phyloP scores from a whole-genome alignment of 2,329 filamentous ascomycete genomes.

The Arachnopeziza araneosa region DNA sequence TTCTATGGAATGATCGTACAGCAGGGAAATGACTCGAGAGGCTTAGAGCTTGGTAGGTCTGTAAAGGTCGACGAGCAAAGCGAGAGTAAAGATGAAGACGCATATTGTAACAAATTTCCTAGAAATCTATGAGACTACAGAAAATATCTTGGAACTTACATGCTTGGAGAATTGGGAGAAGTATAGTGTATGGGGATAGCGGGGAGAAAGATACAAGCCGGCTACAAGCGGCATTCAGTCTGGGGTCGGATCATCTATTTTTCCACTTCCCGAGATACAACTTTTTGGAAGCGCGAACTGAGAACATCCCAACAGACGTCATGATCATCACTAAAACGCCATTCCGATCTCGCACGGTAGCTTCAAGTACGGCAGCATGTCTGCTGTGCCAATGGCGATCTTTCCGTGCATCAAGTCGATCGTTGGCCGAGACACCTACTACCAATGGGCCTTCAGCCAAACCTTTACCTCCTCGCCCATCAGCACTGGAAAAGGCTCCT shows the following conservation, averaged over 20 bases:
- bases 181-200: slow-evolving; percentile 13
- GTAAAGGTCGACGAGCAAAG: slow-evolving; percentile 46
- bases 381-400: slow-evolving; percentile 47
- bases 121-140: slow-evolving; percentile 1
- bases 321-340: slow-evolving; percentile 26
- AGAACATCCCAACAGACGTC: not conserved
- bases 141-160: slow-evolving; percentile 13
- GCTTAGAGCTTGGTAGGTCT: slow-evolving; percentile 33
- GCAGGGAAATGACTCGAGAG: slow-evolving; percentile 15
- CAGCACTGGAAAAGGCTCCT: slow-evolving; percentile 51
- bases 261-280: not conserved
- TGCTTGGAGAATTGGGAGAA: slow-evolving; percentile 7
- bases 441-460: not conserved
- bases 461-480: slow-evolving; percentile 28
- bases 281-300: not conserved
- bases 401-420: slow-evolving; percentile 41
- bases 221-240: slow-evolving; percentile 14
- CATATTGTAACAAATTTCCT: slow-evolving; percentile 36
- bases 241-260: not conserved
- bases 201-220: slow-evolving; percentile 5
- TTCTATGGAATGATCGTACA: slow-evolving; percentile 23
- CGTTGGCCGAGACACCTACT: slow-evolving; percentile 20
- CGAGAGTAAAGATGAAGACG: slow-evolving; percentile 49
- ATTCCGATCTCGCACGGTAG: slow-evolving; percentile 12
- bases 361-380: slow-evolving; percentile 35